Base-by-base conservation (phyloP, 2,329 filamentous ascomycete species). In the Geoglossum cookeanum region DNA sequence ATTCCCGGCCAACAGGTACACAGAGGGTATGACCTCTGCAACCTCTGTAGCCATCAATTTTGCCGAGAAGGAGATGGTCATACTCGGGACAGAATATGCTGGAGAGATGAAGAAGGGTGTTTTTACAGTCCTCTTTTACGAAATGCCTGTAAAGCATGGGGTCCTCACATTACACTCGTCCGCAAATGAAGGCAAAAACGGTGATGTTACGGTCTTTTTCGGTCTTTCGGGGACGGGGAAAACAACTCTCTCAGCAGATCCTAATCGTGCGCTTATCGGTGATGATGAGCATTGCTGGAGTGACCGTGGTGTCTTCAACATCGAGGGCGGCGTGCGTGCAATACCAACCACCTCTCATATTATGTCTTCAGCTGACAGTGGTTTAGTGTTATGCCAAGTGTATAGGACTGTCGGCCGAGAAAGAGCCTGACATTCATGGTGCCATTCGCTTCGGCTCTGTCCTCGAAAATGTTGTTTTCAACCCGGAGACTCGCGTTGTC, bases 261-360 rank as follows among this genome's bases (percentile, higher is more conserved):
- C 90, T 66, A 94, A 96, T 78, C 90, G 92, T 70, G 83, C 87
- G 63, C 76, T 98, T 68, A 98, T 98, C 66, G 92, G 92, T 70
- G 92, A 98, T 67, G 92, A 98, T 69, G 92, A 98, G 84, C 92
- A 98, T 81, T 97, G 92, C 85, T 98, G 92, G 92, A 90, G 84
- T 65, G 92, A 98, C 70, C 81, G 74, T 59, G 92, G 92, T 71
- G 83, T 98, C 70, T 98, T 98, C 85, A 98, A 98, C 81, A 98
- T 98, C 59, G 92, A 98, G 76, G 92, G 92, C 66, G 92, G 92
- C n/a, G 68, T 69, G 67, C 61, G 67, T 67, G 37, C 4, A 30
- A 45, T 15, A 9, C 15, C 44, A n/a, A 17, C n/a, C 35, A 15
- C 35, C 37, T 37, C 9, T 33, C 32, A 27, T 13, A 42, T 9